Conservation (phyloP, 192 early-diverging fungal species). For the Backusella tuberculispora region DNA sequence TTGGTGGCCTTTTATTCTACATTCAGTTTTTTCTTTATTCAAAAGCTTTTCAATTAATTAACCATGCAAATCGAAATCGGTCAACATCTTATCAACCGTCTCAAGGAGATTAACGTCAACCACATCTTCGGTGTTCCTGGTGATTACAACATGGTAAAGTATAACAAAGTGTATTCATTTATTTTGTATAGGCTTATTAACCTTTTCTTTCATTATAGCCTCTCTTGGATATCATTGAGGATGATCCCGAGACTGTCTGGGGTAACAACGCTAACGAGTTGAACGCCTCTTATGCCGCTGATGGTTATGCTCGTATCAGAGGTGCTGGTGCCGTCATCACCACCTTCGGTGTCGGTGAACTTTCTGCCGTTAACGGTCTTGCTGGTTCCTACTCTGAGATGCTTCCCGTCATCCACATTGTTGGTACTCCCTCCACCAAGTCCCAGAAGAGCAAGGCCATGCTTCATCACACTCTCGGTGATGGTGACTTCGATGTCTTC, state of each 20-base stretch:
- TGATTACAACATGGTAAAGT: conserved; percentile 49
- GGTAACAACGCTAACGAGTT: conserved; percentile 49
- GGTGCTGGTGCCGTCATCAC: conserved; percentile 47
- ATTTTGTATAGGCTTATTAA: not conserved
- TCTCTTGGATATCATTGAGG: conserved; percentile 35
- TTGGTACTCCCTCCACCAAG: conserved; percentile 51
- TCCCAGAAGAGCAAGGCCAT: conserved; percentile 48
- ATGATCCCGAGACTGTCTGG: conserved; percentile 45
- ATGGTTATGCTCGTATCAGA: conserved; percentile 51
- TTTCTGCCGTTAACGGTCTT: conserved; percentile 47
- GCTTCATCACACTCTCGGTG: conserved; percentile 55
- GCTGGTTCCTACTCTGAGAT: conserved; percentile 55
- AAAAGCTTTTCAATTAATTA: not conserved
- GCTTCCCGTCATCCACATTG: conserved; percentile 57
- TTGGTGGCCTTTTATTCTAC: not conserved
- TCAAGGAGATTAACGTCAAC: conserved; percentile 48
- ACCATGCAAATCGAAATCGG: conserved; percentile 30
- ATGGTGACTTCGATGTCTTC: conserved; percentile 53
- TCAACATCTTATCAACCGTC: conserved; percentile 43
- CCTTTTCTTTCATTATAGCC: conserved; percentile 11
- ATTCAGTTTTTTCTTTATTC: not conserved
- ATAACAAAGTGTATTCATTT: not conserved
- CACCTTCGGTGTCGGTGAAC: conserved; percentile 54
- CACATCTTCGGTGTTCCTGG: conserved; percentile 50
- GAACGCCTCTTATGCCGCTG: conserved; percentile 49